Conservation (phyloP, 2,329 filamentous ascomycete genomes). For the Verticillium isaacii region DNA sequence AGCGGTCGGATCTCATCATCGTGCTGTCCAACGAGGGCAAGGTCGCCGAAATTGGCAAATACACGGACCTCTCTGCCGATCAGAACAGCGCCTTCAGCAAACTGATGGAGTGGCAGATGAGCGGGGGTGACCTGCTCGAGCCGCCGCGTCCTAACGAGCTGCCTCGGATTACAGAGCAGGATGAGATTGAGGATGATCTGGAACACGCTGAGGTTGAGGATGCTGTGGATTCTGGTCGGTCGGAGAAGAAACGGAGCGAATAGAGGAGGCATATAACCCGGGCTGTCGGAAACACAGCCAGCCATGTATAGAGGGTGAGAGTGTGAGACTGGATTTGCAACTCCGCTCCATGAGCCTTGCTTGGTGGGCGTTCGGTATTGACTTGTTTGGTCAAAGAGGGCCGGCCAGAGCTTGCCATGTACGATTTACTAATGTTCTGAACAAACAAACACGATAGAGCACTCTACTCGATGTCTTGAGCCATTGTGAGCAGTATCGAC, state of each 20-base stretch:
- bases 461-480: conserved; percentile 17
- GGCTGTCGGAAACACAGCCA: background rate
- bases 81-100: conserved; percentile 82
- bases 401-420: background rate
- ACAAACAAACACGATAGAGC: conserved; percentile 7
- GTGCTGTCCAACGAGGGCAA: conserved; percentile 81
- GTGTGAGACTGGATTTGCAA: background rate
- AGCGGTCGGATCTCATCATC: conserved; percentile 90
- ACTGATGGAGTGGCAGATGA: conserved; percentile 99
- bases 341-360: background rate
- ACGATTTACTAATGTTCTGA: background rate
- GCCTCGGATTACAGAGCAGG: conserved; percentile 42
- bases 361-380: background rate
- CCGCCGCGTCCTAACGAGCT: conserved; percentile 18
- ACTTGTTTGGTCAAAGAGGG: background rate
- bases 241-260: conserved; percentile 10
- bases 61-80: conserved; percentile 67
- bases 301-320: background rate
- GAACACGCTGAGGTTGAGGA: conserved; percentile 6
- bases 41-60: conserved; percentile 88
- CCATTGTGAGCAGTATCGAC: background rate
- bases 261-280: background rate
- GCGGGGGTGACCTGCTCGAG: conserved; percentile 63
- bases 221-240: conserved; percentile 7
- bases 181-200: conserved; percentile 45